Evolutionary conservation across 1,284 basidiomycete species (phyloP).

Genomic region (Spongispora temasekensis): DNA sequence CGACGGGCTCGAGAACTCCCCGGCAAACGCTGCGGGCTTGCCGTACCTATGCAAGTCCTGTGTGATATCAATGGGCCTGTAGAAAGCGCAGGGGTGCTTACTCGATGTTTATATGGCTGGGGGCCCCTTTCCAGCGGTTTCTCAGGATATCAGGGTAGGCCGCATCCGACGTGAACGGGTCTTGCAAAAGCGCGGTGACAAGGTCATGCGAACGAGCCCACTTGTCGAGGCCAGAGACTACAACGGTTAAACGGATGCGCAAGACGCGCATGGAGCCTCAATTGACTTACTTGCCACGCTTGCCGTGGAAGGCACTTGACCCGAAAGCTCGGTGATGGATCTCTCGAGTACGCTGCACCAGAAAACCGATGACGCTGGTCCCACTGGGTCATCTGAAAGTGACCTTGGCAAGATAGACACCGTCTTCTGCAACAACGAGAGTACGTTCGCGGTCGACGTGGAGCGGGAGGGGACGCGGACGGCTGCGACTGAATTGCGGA

Average conservation of each 20-base stretch:
- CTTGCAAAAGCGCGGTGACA: slow-evolving; percentile 67
- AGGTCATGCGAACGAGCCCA: slow-evolving; percentile 53
- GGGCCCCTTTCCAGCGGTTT: slow-evolving; percentile 44
- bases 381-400: slow-evolving; percentile 9
- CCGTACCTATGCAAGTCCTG: slow-evolving; percentile 23
- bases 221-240: slow-evolving; percentile 59
- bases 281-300: slow-evolving; percentile 52
- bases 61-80: not conserved
- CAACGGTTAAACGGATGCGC: slow-evolving; percentile 7
- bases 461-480: too few species aligned
- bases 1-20: slow-evolving; percentile 41
- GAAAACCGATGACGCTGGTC: slow-evolving; percentile 33
- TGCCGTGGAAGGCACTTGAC: slow-evolving; percentile 26
- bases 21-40: slow-evolving; percentile 17
- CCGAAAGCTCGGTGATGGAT: slow-evolving; percentile 37
- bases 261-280: not conserved
- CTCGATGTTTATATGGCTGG: slow-evolving; percentile 42
- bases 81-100: slow-evolving; percentile 34
- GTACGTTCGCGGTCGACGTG: slow-evolving; percentile 13
- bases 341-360: slow-evolving; percentile 44
- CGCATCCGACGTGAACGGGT: slow-evolving; percentile 58
- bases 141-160: slow-evolving; percentile 43
- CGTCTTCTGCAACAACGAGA: slow-evolving; percentile 44
- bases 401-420: slow-evolving; percentile 41
- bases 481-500: slow-evolving; percentile 12